Evolutionary conservation across 495 filamentous ascomycete species (phyloP).

Genomic region (Neurospora africana): DNA sequence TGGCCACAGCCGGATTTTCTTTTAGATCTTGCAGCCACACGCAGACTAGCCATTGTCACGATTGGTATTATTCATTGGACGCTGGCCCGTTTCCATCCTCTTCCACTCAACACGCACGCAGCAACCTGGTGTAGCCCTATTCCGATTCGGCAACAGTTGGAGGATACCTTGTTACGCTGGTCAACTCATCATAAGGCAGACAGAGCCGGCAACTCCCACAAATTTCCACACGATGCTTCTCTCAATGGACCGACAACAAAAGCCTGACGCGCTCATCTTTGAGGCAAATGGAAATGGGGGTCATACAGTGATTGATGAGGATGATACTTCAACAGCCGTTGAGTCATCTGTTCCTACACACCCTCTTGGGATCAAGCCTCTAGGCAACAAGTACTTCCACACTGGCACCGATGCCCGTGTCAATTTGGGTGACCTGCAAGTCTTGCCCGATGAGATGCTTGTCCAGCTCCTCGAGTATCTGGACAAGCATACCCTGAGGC

Average conservation of each 20-base stretch:
- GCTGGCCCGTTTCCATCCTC: neutral
- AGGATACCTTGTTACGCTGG: neutral
- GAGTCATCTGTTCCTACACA: slow-evolving; percentile 55
- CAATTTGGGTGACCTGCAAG: slow-evolving; percentile 50
- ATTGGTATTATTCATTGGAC: neutral
- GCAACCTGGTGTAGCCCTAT: neutral
- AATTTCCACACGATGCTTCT: slow-evolving; percentile 13
- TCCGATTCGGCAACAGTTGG: neutral
- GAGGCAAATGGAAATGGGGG: slow-evolving; percentile 8
- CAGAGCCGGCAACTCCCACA: neutral
- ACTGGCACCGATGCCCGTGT: slow-evolving; percentile 54
- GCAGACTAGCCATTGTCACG: neutral
- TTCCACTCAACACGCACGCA: neutral
- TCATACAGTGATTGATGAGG: slow-evolving; percentile 10
- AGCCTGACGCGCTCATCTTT: neutral
- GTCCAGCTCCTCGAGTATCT: slow-evolving; percentile 65
- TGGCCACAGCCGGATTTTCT: neutral
- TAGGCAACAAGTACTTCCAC: slow-evolving; percentile 69
- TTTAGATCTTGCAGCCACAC: neutral
- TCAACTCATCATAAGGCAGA: neutral
- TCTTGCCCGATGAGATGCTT: slow-evolving; percentile 74
- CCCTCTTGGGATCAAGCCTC: slow-evolving; percentile 76
- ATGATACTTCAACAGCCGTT: neutral
- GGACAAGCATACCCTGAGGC: slow-evolving; percentile 49
- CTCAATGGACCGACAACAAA: slow-evolving; percentile 10